Conservation (phyloP, 2,329 filamentous ascomycete species). For the Teratosphaeria zuluensis region DNA sequence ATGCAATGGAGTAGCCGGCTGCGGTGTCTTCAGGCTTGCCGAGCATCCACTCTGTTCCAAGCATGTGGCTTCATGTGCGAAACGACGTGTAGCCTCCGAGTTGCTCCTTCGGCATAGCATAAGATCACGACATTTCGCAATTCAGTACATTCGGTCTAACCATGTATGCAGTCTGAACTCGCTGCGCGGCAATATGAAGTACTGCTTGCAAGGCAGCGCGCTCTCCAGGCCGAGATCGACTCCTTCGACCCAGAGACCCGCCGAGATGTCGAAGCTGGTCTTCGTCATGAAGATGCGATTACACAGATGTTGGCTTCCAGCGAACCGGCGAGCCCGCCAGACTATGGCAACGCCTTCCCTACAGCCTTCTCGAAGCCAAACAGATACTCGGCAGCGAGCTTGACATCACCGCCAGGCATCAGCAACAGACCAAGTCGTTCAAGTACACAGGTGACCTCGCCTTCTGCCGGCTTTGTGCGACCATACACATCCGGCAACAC, state of each 20-base stretch:
- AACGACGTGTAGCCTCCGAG: neutral
- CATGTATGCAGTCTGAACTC: constrained; percentile 55
- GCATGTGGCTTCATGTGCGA: neutral
- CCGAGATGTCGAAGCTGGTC: constrained; percentile 72
- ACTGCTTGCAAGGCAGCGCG: constrained; percentile 76
- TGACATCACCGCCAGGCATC: constrained; percentile 67
- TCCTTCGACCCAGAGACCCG: constrained; percentile 77
- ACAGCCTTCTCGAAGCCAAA: constrained; percentile 72
- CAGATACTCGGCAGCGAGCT: constrained; percentile 78
- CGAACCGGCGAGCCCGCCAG: constrained; percentile 91
- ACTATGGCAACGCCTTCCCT: constrained; percentile 70
- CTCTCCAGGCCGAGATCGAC: constrained; percentile 88
- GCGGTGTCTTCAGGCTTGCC: neutral
- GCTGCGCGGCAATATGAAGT: constrained; percentile 89
- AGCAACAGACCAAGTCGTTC: constrained; percentile 57
- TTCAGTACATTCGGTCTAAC: constrained; percentile 7
- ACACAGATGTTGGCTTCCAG: constrained; percentile 57
- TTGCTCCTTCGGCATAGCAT: neutral
- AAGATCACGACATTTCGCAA: neutral
- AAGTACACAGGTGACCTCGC: constrained; percentile 71
- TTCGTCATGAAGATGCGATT: constrained; percentile 74
- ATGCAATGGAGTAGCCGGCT: neutral
- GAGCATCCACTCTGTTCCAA: neutral
- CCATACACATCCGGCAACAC: constrained; percentile 45
- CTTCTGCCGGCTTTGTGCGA: constrained; percentile 51